Evolutionary conservation across 495 filamentous ascomycete genomes (phyloP).

Genomic region (Hypoxylon crocopeplum): DNA sequence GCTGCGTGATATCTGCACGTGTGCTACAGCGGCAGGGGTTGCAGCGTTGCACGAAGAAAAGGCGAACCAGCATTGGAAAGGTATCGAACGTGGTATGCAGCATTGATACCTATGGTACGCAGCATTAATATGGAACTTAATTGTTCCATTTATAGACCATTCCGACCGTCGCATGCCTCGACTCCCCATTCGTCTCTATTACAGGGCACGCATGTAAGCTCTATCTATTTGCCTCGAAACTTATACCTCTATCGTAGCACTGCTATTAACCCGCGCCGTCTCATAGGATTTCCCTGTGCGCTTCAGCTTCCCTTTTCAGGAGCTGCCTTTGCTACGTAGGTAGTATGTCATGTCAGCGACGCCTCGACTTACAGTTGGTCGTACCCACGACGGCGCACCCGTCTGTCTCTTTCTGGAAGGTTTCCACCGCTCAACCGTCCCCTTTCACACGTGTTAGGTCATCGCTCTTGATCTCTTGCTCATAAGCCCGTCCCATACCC

Average conservation of each 20-base stretch:
- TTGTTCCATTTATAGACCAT: constrained; percentile 42
- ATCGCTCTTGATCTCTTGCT: constrained; percentile 21
- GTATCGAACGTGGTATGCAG: constrained; percentile 33
- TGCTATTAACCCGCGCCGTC: constrained; percentile 31
- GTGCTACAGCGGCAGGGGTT: constrained; percentile 34
- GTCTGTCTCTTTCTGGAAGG: constrained; percentile 38
- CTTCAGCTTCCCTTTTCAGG: constrained; percentile 41
- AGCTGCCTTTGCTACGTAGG: constrained; percentile 30
- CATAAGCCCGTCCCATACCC: constrained; percentile 37
- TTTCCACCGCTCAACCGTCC: constrained; percentile 34
- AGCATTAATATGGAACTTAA: constrained; percentile 36
- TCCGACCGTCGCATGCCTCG: constrained; percentile 33
- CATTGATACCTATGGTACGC: constrained; percentile 37
- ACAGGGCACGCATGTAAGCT: constrained; percentile 8
- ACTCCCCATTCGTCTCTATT: constrained; percentile 39
- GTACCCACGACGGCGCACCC: constrained; percentile 27
- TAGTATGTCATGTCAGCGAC: constrained; percentile 21
- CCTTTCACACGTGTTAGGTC: constrained; percentile 18
- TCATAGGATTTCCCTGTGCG: constrained; percentile 36
- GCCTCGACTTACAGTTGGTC: constrained; percentile 25
- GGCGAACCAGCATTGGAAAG: constrained; percentile 32
- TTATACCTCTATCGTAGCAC: constrained; percentile 29
- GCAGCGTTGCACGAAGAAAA: constrained; percentile 25
- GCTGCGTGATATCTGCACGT: constrained; percentile 40
- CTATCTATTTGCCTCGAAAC: constrained; percentile 25